These are phyloP conservation scores for Sesbania bispinosa DNA, from an alignment of 306 rosid species.

Conservation along the genomic window DNA sequence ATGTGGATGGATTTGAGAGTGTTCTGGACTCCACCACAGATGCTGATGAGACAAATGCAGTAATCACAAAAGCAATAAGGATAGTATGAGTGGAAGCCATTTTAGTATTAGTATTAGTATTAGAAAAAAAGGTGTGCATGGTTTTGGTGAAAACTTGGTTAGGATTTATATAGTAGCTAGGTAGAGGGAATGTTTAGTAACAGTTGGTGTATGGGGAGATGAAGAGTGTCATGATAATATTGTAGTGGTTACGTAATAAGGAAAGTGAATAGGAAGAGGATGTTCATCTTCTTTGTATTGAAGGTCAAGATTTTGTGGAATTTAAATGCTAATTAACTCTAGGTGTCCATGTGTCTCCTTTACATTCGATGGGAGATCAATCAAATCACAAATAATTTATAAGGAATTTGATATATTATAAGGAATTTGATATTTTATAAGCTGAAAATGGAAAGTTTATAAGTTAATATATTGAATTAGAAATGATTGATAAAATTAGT, in stretches of 20 bases:
- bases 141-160: background rate
- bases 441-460: too few species aligned
- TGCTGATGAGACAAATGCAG: background rate
- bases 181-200: background rate
- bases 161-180: background rate
- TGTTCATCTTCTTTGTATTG: background rate
- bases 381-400: background rate
- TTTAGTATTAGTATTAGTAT: background rate
- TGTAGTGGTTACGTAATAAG: background rate
- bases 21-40: conserved; percentile 18
- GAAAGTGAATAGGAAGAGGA: background rate
- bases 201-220: background rate
- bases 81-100: conserved; percentile 11
- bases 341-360: background rate
- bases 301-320: background rate
- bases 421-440: too few species aligned
- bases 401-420: too few species aligned
- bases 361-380: background rate
- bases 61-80: background rate
- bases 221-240: background rate
- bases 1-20: background rate
- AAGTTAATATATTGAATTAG: too few species aligned
- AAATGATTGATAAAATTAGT: too few species aligned
- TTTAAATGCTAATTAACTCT: too few species aligned
- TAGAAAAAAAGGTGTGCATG: background rate